These are phyloP conservation scores for Yamadazyma siamensis DNA, from an alignment of 1,139 yeast species.

Conservation along the genomic window DNA sequence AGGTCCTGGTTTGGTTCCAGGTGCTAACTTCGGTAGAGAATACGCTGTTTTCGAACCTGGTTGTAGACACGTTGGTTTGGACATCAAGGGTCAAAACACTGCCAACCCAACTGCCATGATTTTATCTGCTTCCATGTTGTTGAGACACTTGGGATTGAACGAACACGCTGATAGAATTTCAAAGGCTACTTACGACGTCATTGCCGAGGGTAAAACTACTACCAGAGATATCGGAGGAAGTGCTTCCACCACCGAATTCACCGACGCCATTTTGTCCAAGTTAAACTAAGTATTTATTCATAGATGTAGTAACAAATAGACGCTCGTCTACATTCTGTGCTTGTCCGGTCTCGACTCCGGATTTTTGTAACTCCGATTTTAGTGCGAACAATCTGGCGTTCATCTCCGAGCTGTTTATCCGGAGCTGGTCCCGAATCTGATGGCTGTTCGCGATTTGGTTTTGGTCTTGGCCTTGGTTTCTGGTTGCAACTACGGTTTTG, in stretches of 20 bases:
- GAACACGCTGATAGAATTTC: conserved; percentile 82
- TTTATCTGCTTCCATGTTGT: conserved; percentile 82
- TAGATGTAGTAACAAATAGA: too few species aligned
- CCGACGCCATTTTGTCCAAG: conserved; percentile 74
- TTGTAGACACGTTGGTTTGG: conserved; percentile 98
- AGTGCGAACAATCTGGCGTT: too few species aligned
- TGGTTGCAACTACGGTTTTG: too few species aligned
- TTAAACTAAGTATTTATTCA: conserved; percentile 36
- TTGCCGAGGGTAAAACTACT: conserved; percentile 78
- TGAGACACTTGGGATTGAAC: conserved; percentile 91
- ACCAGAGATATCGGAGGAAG: conserved; percentile 89
- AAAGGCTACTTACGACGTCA: conserved; percentile 82
- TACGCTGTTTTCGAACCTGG: conserved; percentile 99
- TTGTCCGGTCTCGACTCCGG: too few species aligned
- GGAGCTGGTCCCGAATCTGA: too few species aligned
- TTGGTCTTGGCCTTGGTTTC: too few species aligned
- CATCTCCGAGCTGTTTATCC: too few species aligned
- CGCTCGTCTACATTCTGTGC: too few species aligned
- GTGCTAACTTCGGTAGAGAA: conserved; percentile 97
- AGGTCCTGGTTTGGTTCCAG: conserved; percentile 98
- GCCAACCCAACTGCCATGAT: conserved; percentile 99
- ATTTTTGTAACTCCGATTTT: too few species aligned
- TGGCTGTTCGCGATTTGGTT: too few species aligned
- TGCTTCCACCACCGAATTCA: conserved; percentile 88
- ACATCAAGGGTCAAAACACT: conserved; percentile 87